phyloP scores from a whole-genome alignment of 306 rosid species.

The Cicer cuneatum region DNA sequence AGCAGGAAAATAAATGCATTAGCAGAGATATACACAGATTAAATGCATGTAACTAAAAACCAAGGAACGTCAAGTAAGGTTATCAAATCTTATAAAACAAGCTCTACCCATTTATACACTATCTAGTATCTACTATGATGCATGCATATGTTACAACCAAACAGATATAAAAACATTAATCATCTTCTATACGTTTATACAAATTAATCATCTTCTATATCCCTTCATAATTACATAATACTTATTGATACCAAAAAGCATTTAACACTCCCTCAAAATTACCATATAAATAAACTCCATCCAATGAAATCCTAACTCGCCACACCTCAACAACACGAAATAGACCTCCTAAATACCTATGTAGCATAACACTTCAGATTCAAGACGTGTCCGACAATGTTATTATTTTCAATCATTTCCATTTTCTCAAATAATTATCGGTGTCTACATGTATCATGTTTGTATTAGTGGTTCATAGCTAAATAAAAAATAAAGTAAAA shows the following conservation, averaged over 20 bases:
- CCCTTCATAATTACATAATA: constrained; percentile 2
- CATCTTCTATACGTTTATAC: neutral
- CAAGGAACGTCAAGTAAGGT: constrained; percentile 3
- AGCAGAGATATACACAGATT: neutral
- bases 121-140: neutral
- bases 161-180: neutral
- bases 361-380: neutral
- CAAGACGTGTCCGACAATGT: neutral
- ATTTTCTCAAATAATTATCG: neutral
- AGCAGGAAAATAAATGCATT: constrained; percentile 2
- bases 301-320: neutral
- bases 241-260: constrained; percentile 9
- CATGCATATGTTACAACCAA: constrained; percentile 19
- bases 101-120: constrained; percentile 4
- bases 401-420: neutral
- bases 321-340: constrained; percentile 9
- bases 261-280: constrained; percentile 3
- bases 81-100: constrained; percentile 8
- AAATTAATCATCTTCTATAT: neutral
- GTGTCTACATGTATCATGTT: neutral
- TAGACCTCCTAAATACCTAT: neutral
- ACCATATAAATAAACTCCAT: neutral
- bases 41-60: neutral
- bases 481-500: too few species aligned
- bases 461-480: neutral